Percentiles rank a stretch among this genome's conserved stretches.
phyloP scores from a whole-genome alignment of 2,329 filamentous ascomycete species.

The Diaporthe australafricana region DNA sequence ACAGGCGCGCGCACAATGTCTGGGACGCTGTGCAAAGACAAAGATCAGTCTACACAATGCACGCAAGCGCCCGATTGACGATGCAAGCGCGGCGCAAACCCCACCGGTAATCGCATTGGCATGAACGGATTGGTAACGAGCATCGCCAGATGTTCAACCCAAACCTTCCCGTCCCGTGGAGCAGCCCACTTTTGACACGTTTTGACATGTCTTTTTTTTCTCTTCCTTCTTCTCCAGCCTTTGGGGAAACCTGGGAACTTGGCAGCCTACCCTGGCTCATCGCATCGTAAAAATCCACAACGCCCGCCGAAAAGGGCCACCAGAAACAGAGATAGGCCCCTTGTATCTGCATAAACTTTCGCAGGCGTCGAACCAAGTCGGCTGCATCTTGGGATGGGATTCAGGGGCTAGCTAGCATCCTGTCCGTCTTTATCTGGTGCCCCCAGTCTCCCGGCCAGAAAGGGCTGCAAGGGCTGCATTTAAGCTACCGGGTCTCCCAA shows the following conservation, averaged over 20 bases:
- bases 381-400: neutral
- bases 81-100: conserved; percentile 17
- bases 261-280: conserved; percentile 2
- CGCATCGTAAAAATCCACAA: neutral
- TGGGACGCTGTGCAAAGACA: neutral
- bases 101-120: neutral
- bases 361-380: conserved; percentile 18
- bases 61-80: conserved; percentile 25
- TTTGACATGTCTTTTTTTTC: conserved; percentile 18
- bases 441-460: neutral
- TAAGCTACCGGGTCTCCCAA: conserved; percentile 24
- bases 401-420: conserved; percentile 16
- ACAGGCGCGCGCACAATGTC: neutral
- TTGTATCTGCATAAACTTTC: conserved; percentile 16
- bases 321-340: conserved; percentile 2
- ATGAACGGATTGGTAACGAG: neutral
- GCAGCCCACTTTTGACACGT: conserved; percentile 25
- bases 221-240: neutral
- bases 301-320: conserved; percentile 8
- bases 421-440: neutral
- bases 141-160: neutral
- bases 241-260: conserved; percentile 12
- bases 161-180: conserved; percentile 11
- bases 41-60: conserved; percentile 3
- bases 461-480: conserved; percentile 16